phyloP scores from a whole-genome alignment of 345 rosid species.

The Clausena lansium region DNA sequence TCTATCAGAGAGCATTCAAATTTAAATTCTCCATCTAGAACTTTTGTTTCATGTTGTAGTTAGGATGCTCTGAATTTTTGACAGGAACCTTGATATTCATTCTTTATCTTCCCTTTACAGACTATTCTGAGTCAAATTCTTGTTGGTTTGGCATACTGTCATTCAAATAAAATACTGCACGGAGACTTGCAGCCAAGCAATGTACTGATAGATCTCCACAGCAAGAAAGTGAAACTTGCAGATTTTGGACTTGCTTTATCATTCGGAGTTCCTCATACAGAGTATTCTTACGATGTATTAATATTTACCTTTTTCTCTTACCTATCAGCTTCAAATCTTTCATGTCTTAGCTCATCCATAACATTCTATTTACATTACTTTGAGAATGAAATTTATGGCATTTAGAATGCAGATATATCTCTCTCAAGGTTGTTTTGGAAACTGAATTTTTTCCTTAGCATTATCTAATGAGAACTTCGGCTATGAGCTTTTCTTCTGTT shows the following conservation, averaged over 20 bases:
- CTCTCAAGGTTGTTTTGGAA: not conserved
- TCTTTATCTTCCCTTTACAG: not conserved
- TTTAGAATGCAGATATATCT: not conserved
- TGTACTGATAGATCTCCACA: conserved; percentile 41
- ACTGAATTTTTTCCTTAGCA: not conserved
- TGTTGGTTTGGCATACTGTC: conserved; percentile 30
- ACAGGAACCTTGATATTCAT: not conserved
- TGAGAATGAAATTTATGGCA: not conserved
- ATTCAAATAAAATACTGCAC: conserved; percentile 47
- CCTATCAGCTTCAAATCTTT: not conserved
- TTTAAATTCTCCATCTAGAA: too few relatives aligned
- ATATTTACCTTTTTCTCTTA: not conserved
- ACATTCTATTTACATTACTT: not conserved
- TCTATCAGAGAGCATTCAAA: not conserved
- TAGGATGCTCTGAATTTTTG: too few relatives aligned
- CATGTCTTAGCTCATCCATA: not conserved
- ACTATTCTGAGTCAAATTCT: conserved; percentile 5
- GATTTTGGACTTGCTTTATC: conserved; percentile 52
- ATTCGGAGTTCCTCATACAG: conserved; percentile 33
- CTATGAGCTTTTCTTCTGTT: not conserved
- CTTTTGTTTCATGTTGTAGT: too few relatives aligned
- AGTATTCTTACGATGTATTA: conserved; percentile 39
- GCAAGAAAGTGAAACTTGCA: conserved; percentile 43
- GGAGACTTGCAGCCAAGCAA: conserved; percentile 52
- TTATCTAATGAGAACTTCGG: not conserved